Evolutionary conservation across 495 filamentous ascomycete species (phyloP), one percentile per base, ranked within the genome.

Genomic region (Tuber melanosporum): DNA sequence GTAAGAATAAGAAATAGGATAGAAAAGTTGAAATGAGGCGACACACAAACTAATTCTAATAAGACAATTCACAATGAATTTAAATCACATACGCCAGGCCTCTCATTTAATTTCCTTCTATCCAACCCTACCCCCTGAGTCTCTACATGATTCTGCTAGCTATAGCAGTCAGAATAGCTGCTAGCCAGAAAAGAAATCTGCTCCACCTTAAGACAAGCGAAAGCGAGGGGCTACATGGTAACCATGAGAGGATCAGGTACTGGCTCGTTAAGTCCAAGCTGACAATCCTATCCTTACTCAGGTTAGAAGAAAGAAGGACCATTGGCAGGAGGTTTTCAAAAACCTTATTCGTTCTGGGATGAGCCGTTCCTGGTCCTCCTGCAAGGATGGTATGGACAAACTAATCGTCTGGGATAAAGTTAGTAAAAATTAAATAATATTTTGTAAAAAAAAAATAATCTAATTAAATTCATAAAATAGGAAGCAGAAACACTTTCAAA

Each of bases 221-320:
- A 43, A 43, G 42, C 42, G 42, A 43, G 42, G 42, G 8, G 42
- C 8, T 43, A 8, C 42, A 43, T 3, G 42, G 42, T 8, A 43
- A 8, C 8, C 42, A 43, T 43, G 42, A 8, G 42, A 43, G 42
- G 42, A 43, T 43, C 42, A 43, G 42, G 42, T n/a, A n/a, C 62
- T 44, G 3, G 70, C 43, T 9, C 42, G 57, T 57, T 46, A 71
- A 43, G 74, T 72, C 2, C 44, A 26, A 20, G 70, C 26, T n/a
- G 70, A 75, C 44, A 70, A 72, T 19, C 66, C 42, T 8, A 72
- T 72, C 44, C 19, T 45, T 43, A 19, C 36, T 42, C 41, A 72
- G 12, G 1, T 19, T 32, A 46, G 69, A 19, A 26, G 46, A 8
- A 66, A 72, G 41, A 32, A 71, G 39, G 19, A 72, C 32, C 41